Percentiles rank a stretch among this genome's conserved stretches.
These are phyloP conservation scores for Phytopythium mirpurense DNA, from an alignment of 352 stramenopile species.

Conservation along the genomic window DNA sequence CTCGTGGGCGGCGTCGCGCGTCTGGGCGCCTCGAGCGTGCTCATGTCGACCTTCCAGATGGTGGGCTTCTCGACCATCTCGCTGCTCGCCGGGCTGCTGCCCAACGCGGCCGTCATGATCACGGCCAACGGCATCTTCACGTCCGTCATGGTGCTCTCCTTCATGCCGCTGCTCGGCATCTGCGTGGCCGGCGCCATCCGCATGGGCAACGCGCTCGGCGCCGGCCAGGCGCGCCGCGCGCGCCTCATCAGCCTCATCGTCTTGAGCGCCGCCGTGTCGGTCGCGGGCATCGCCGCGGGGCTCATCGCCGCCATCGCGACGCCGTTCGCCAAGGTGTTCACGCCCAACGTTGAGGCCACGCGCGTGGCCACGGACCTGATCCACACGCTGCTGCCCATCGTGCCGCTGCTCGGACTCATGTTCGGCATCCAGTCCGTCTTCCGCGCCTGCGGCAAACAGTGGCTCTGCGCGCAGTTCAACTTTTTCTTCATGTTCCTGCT, in stretches of 20 bases:
- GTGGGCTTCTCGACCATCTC: slow-evolving; percentile 38
- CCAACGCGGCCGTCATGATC: slow-evolving; percentile 42
- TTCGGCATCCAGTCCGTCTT: slow-evolving; percentile 38
- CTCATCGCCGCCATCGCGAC: slow-evolving; percentile 22
- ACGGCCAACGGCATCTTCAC: slow-evolving; percentile 49
- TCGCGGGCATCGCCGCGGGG: slow-evolving; percentile 26
- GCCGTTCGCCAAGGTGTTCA: slow-evolving; percentile 38
- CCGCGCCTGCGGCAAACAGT: slow-evolving; percentile 42
- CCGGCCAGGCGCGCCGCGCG: slow-evolving; percentile 36
- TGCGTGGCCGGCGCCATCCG: slow-evolving; percentile 44
- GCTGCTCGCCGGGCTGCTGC: slow-evolving; percentile 45
- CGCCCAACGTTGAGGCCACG: slow-evolving; percentile 23
- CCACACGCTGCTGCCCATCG: slow-evolving; percentile 20
- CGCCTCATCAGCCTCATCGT: slow-evolving; percentile 32
- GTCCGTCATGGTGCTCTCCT: slow-evolving; percentile 35
- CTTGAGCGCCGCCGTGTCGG: slow-evolving; percentile 17
- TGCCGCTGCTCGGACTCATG: slow-evolving; percentile 34
- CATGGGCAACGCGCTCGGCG: slow-evolving; percentile 55
- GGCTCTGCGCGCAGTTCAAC: slow-evolving; percentile 43
- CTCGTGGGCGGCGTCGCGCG: slow-evolving; percentile 37
- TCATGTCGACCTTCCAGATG: slow-evolving; percentile 50
- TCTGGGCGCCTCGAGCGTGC: slow-evolving; percentile 33
- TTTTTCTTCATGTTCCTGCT: slow-evolving; percentile 49
- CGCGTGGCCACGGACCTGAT: slow-evolving; percentile 24
- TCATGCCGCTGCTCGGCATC: slow-evolving; percentile 44